These are phyloP conservation scores for Paspalum notatum DNA, from an alignment of 176 grass and related monocot genomes.

Conservation along the genomic window DNA sequence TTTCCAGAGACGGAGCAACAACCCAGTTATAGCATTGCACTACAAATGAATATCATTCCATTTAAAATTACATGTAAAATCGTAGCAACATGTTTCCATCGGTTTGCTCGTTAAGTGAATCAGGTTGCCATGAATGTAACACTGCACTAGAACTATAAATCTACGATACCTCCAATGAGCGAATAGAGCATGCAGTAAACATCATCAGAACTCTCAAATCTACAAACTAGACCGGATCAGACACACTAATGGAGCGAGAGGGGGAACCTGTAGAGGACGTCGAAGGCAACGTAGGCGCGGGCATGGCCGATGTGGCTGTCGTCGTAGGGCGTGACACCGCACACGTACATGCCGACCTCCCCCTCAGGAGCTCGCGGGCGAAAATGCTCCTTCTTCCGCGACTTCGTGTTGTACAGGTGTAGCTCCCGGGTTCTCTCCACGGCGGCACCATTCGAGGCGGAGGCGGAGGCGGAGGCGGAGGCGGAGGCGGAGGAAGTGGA, in stretches of 20 bases:
- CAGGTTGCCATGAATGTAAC: not conserved
- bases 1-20: not conserved
- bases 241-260: not conserved
- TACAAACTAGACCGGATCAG: not conserved
- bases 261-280: slow-evolving; percentile 77
- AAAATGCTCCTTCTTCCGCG: slow-evolving; percentile 68
- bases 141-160: not conserved
- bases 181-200: not conserved
- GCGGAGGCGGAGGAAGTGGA: slow-evolving; percentile 11
- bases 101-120: not conserved
- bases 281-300: slow-evolving; percentile 89
- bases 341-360: slow-evolving; percentile 93
- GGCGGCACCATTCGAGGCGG: slow-evolving; percentile 35
- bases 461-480: slow-evolving; percentile 1
- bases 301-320: slow-evolving; percentile 96
- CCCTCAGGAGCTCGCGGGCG: slow-evolving; percentile 52
- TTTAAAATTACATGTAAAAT: not conserved
- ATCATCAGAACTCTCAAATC: not conserved
- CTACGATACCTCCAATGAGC: not conserved
- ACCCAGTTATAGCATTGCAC: not conserved
- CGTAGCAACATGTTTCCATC: not conserved
- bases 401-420: slow-evolving; percentile 85
- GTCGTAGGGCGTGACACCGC: slow-evolving; percentile 93
- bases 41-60: not conserved
- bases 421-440: slow-evolving; percentile 40